phyloP scores from a whole-genome alignment of 2,329 filamentous ascomycete species.

The Talaromyces sp. region DNA sequence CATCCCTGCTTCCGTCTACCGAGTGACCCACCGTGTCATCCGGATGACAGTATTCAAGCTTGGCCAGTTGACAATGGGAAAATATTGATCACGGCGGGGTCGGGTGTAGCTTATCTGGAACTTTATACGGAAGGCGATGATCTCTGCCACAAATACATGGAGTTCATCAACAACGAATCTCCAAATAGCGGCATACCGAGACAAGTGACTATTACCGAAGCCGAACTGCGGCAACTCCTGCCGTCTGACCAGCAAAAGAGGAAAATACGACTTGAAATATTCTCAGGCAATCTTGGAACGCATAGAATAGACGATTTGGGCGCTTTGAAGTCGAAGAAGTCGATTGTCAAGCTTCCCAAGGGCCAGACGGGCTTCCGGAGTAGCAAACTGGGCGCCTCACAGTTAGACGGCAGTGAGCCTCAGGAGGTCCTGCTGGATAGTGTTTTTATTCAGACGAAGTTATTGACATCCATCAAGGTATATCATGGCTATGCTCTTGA shows the following conservation, averaged over 20 bases:
- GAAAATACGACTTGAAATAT: conserved; percentile 63
- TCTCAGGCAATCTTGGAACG: conserved; percentile 68
- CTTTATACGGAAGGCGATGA: conserved; percentile 76
- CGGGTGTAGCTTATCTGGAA: conserved; percentile 81
- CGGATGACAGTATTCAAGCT: conserved; percentile 74
- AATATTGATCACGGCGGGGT: conserved; percentile 69
- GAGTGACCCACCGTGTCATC: conserved; percentile 59
- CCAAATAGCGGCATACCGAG: conserved; percentile 58
- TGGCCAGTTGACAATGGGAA: conserved; percentile 77
- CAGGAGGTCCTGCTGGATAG: conserved; percentile 72
- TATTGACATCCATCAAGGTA: conserved; percentile 68
- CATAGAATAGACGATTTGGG: conserved; percentile 73
- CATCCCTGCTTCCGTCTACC: conserved; percentile 87
- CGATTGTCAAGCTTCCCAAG: conserved; percentile 68
- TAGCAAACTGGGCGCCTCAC: conserved; percentile 65
- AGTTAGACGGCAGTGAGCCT: conserved; percentile 63
- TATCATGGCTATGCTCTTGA: conserved; percentile 74
- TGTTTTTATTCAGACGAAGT: conserved; percentile 61
- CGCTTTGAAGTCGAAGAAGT: conserved; percentile 64
- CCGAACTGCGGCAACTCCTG: conserved; percentile 64
- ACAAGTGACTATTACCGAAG: conserved; percentile 69
- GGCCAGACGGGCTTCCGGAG: conserved; percentile 71
- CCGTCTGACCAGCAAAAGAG: conserved; percentile 68
- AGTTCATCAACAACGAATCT: conserved; percentile 62
- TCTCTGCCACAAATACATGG: conserved; percentile 73